These are phyloP conservation scores for Moricandia arvensis DNA, from an alignment of 345 rosid genomes.

Conservation along the genomic window DNA sequence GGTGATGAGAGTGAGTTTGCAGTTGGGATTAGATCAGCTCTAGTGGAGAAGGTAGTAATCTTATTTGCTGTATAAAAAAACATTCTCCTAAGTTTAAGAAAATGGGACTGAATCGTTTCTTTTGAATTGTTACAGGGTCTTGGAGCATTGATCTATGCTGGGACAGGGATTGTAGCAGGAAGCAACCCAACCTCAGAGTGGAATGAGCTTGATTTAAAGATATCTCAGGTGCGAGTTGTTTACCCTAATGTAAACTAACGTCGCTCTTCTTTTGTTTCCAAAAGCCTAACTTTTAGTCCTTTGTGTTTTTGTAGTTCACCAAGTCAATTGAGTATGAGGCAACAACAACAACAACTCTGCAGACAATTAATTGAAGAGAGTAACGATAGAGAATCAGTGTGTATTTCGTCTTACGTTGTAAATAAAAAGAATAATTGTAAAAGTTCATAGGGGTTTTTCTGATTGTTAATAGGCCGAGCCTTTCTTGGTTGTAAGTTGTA, in stretches of 20 bases:
- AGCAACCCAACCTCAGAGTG: slow-evolving; percentile 82
- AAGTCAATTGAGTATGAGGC: slow-evolving; percentile 34
- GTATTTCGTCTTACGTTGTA: slow-evolving; percentile 6
- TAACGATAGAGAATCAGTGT: slow-evolving; percentile 6
- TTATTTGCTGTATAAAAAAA: not conserved
- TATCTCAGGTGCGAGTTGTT: slow-evolving; percentile 65
- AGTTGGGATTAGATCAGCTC: slow-evolving; percentile 91
- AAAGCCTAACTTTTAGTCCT: not conserved
- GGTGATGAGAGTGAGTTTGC: slow-evolving; percentile 96
- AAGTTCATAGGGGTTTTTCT: not conserved
- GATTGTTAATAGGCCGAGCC: slow-evolving; percentile 14
- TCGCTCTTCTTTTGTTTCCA: not conserved
- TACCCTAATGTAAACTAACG: not conserved
- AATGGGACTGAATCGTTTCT: not conserved
- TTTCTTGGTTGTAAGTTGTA: not conserved
- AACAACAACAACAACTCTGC: slow-evolving; percentile 27
- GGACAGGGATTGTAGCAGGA: slow-evolving; percentile 91
- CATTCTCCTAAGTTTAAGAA: not conserved
- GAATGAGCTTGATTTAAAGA: slow-evolving; percentile 94
- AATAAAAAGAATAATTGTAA: slow-evolving; percentile 6
- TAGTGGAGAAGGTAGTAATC: slow-evolving; percentile 67
- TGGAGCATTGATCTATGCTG: slow-evolving; percentile 85
- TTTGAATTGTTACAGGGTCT: slow-evolving; percentile 50
- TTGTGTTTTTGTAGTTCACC: slow-evolving; percentile 28
- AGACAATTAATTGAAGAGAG: slow-evolving; percentile 25